phyloP scores from a whole-genome alignment of 805 yeast genomes.

The Dipodascus geniculatus region DNA sequence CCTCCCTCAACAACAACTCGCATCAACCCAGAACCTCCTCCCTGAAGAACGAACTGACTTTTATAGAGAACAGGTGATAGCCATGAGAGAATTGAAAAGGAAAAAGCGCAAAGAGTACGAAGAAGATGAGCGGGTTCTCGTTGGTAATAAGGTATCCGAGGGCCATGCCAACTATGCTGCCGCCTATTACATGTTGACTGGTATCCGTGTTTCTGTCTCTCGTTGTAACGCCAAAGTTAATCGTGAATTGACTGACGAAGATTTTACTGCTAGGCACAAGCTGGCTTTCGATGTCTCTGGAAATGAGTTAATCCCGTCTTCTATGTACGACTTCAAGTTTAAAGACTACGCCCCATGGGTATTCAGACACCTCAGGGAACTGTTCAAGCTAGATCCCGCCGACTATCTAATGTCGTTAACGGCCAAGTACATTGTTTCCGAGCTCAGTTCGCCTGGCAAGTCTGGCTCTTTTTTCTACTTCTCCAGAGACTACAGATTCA shows the following conservation, averaged over 20 bases:
- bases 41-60: background rate
- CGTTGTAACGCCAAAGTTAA: conserved; percentile 73
- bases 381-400: conserved; percentile 88
- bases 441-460: conserved; percentile 91
- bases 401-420: conserved; percentile 89
- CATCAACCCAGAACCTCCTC: background rate
- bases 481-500: conserved; percentile 85
- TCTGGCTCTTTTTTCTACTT: conserved; percentile 94
- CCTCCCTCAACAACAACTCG: background rate
- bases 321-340: conserved; percentile 90
- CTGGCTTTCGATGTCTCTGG: conserved; percentile 76
- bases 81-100: conserved; percentile 21
- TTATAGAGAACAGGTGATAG: conserved; percentile 19
- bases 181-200: conserved; percentile 96
- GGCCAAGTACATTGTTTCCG: conserved; percentile 83
- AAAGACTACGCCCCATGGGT: conserved; percentile 95
- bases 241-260: conserved; percentile 56
- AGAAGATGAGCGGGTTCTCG: conserved; percentile 39
- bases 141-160: conserved; percentile 77
- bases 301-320: conserved; percentile 80
- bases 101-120: conserved; percentile 18
- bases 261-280: conserved; percentile 64
- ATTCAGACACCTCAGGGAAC: conserved; percentile 67
- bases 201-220: conserved; percentile 90
- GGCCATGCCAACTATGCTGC: conserved; percentile 89